These are phyloP conservation scores for Rhynchosporium graminicola DNA, from an alignment of 2,329 filamentous ascomycete genomes.

Conservation along the genomic window DNA sequence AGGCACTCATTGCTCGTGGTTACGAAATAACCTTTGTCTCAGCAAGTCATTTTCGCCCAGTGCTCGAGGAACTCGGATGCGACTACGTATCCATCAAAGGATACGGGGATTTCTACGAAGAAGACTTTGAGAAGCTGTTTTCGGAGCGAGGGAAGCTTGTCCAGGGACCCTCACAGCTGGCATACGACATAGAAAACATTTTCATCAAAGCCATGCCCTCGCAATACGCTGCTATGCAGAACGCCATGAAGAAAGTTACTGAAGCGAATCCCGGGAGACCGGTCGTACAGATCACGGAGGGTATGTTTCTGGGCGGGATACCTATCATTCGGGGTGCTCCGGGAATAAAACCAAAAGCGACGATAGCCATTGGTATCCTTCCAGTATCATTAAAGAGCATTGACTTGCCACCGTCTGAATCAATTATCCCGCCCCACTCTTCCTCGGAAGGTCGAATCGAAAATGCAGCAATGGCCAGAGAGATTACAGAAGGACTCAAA, in stretches of 20 bases:
- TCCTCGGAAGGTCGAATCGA: constrained; percentile 42
- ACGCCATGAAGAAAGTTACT: constrained; percentile 42
- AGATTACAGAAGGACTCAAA: constrained; percentile 29
- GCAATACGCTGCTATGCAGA: constrained; percentile 41
- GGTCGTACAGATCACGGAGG: constrained; percentile 49
- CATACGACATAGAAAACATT: constrained; percentile 42
- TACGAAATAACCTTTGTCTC: constrained; percentile 48
- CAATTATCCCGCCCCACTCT: constrained; percentile 44
- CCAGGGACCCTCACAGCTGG: constrained; percentile 36
- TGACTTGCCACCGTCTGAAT: constrained; percentile 45
- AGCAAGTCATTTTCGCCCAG: constrained; percentile 41
- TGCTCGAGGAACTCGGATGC: constrained; percentile 44
- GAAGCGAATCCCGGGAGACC: constrained; percentile 41
- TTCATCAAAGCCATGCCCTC: constrained; percentile 42
- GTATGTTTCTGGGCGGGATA: constrained; percentile 42
- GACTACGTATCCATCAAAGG: constrained; percentile 41
- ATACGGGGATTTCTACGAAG: constrained; percentile 34
- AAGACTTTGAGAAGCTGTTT: constrained; percentile 33
- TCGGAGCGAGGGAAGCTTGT: constrained; percentile 26
- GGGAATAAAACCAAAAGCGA: constrained; percentile 43
- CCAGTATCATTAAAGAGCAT: constrained; percentile 44
- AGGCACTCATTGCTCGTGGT: constrained; percentile 40
- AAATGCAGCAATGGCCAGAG: constrained; percentile 39
- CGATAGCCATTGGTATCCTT: constrained; percentile 45
- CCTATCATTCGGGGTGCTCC: constrained; percentile 45